These are phyloP conservation scores for Aspergillus campestris DNA, from an alignment of 495 filamentous ascomycete species.

Conservation along the genomic window DNA sequence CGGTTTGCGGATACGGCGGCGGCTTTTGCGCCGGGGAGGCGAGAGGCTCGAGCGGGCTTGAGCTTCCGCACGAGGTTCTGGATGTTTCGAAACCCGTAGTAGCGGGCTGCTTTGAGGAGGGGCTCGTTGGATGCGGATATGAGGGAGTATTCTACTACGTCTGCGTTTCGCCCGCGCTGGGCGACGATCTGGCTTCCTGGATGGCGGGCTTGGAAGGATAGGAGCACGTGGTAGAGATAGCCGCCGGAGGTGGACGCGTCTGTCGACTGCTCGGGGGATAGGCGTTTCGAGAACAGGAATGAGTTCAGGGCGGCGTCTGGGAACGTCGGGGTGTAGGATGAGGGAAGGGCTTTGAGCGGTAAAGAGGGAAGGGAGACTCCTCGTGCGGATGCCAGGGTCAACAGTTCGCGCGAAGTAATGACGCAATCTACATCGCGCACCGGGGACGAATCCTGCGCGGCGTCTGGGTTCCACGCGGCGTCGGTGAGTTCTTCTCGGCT, in stretches of 20 bases:
- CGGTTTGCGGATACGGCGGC: slow-evolving; percentile 23
- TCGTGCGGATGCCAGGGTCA: slow-evolving; percentile 76
- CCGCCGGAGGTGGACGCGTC: slow-evolving; percentile 75
- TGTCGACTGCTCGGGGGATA: slow-evolving; percentile 19
- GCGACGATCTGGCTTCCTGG: slow-evolving; percentile 59
- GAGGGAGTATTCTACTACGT: slow-evolving; percentile 78
- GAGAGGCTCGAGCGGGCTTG: slow-evolving; percentile 65
- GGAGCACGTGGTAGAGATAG: slow-evolving; percentile 74
- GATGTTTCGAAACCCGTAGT: slow-evolving; percentile 96
- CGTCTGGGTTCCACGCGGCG: slow-evolving; percentile 50
- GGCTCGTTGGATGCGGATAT: slow-evolving; percentile 42
- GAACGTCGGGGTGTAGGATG: slow-evolving; percentile 39
- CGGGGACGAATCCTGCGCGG: slow-evolving; percentile 35
- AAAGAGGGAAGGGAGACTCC: slow-evolving; percentile 63
- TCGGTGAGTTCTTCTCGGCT: slow-evolving; percentile 88
- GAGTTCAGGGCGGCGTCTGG: slow-evolving; percentile 59
- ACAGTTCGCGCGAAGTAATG: slow-evolving; percentile 86
- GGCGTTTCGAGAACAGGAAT: slow-evolving; percentile 53
- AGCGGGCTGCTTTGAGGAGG: slow-evolving; percentile 75
- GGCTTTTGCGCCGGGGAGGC: slow-evolving; percentile 65
- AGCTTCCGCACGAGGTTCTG: slow-evolving; percentile 89
- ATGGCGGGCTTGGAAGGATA: slow-evolving; percentile 57
- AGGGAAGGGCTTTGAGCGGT: slow-evolving; percentile 44
- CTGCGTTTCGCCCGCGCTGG: slow-evolving; percentile 74
- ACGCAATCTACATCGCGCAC: slow-evolving; percentile 93